phyloP scores from a whole-genome alignment of 805 yeast genomes.

The Tetrapisispora taiwanensis region DNA sequence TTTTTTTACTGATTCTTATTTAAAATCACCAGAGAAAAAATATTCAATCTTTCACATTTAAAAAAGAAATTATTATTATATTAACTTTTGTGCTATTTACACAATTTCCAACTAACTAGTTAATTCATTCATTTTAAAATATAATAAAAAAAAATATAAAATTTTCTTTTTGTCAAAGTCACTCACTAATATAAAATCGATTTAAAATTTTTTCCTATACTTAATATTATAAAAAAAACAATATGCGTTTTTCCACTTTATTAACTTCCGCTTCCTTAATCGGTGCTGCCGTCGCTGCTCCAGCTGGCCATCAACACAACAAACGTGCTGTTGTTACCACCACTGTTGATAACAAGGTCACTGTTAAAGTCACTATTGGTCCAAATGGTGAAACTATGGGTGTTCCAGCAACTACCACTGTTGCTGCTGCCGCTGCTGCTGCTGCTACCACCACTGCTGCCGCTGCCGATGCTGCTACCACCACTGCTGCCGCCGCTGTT shows the following conservation, averaged over 20 bases:
- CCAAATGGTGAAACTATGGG: constrained; percentile 16
- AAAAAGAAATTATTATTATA: background rate
- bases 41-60: background rate
- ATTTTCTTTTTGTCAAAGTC: constrained; percentile 9
- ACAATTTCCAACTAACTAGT: constrained; percentile 3
- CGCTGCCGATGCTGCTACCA: constrained; percentile 18
- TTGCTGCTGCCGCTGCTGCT: constrained; percentile 14
- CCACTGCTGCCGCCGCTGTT: constrained; percentile 13
- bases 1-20: background rate
- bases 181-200: constrained; percentile 1
- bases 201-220: background rate
- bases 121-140: constrained; percentile 3
- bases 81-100: background rate
- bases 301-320: constrained; percentile 48
- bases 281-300: constrained; percentile 45
- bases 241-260: constrained; percentile 43
- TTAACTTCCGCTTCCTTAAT: constrained; percentile 38
- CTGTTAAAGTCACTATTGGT: constrained; percentile 28
- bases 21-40: background rate
- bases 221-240: background rate
- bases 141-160: background rate
- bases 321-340: constrained; percentile 47
- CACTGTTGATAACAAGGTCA: constrained; percentile 37
- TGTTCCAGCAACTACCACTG: constrained; percentile 20
- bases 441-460: constrained; percentile 21